Conservation (phyloP, 148 eudicot species). For the Cornus florida region DNA sequence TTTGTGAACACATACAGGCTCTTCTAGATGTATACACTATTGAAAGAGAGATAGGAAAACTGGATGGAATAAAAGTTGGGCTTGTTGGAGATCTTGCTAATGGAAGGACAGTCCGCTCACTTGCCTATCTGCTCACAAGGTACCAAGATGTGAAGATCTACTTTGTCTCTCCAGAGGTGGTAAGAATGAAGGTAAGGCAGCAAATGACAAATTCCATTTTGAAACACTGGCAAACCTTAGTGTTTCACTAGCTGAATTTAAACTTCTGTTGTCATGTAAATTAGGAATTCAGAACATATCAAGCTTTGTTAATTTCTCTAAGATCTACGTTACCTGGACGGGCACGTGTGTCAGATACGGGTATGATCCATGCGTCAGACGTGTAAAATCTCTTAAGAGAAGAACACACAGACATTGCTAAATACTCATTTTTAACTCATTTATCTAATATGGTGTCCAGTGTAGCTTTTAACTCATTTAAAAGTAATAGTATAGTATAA, state of each 20-base stretch:
- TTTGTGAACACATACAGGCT: constrained; percentile 44
- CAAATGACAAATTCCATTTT: not conserved
- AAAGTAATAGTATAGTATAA: too few relatives aligned
- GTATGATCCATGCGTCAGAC: too few relatives aligned
- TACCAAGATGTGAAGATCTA: constrained; percentile 85
- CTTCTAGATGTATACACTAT: constrained; percentile 92
- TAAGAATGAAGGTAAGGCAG: constrained; percentile 77
- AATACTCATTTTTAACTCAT: too few relatives aligned
- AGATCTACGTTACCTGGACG: not conserved
- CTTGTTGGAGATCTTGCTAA: constrained; percentile 98
- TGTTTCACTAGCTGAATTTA: not conserved
- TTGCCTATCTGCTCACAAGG: constrained; percentile 87
- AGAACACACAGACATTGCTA: too few relatives aligned
- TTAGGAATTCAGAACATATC: not conserved
- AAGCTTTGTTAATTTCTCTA: not conserved
- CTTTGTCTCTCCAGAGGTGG: constrained; percentile 88
- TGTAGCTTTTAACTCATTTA: too few relatives aligned
- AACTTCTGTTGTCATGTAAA: not conserved
- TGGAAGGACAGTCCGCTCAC: constrained; percentile 94
- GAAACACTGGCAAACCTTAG: not conserved
- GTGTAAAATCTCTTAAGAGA: too few relatives aligned
- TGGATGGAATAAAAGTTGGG: constrained; percentile 89
- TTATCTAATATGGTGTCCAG: too few relatives aligned
- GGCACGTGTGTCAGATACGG: too few relatives aligned
- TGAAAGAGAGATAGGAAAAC: constrained; percentile 86